Evolutionary conservation across 805 yeast genomes (phyloP).

Genomic region (Starmerella khaoyaiensis): DNA sequence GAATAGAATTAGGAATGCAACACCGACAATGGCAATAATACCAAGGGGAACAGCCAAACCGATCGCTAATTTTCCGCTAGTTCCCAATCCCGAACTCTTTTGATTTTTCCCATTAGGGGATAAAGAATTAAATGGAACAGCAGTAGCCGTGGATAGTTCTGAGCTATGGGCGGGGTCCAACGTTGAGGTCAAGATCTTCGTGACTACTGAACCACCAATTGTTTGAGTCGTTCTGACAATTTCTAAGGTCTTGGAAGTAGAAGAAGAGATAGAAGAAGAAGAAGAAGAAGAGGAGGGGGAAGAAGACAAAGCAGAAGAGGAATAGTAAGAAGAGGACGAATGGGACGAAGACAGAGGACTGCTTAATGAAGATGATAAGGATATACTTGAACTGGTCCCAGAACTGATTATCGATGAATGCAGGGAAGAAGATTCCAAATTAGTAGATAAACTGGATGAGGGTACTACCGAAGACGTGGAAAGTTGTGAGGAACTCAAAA

Average conservation of each 20-base stretch:
- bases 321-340: not conserved
- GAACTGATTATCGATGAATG: not conserved
- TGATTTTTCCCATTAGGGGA: not conserved
- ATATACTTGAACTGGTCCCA: not conserved
- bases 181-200: conserved; percentile 6
- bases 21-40: conserved; percentile 5
- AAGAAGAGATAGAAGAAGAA: not conserved
- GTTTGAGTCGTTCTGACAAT: conserved; percentile 3
- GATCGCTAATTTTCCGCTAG: conserved; percentile 15
- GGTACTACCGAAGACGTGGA: not conserved
- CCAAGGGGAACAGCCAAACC: conserved; percentile 17
- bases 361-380: not conserved
- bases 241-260: not conserved
- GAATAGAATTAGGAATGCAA: conserved; percentile 1
- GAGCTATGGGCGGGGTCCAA: conserved; percentile 2
- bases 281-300: not conserved
- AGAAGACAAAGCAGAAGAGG: not conserved
- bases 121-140: not conserved
- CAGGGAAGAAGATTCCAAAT: not conserved
- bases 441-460: not conserved
- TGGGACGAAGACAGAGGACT: not conserved
- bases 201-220: conserved; percentile 9
- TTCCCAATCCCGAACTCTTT: conserved; percentile 6
- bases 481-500: not conserved
- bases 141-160: not conserved